Evolutionary conservation across 768 basidiomycete species (phyloP).

Genomic region (Rubroboletus satanas): DNA sequence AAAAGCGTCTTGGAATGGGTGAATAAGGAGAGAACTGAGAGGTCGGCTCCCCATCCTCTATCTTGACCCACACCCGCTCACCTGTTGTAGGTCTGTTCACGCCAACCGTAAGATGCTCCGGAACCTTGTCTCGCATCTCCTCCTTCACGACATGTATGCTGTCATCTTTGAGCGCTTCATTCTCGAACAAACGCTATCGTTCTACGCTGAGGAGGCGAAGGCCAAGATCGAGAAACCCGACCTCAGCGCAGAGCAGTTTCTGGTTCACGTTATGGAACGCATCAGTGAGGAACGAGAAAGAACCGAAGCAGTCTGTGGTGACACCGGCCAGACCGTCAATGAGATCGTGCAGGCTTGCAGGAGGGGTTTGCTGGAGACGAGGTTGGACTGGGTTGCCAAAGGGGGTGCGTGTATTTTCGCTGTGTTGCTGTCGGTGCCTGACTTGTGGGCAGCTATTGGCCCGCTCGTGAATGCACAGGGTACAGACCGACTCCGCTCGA

Average conservation of each 20-base stretch:
- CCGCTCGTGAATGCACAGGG: slow-evolving; percentile 48
- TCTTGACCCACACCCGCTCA: background rate
- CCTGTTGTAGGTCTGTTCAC: slow-evolving; percentile 34
- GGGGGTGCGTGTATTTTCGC: slow-evolving; percentile 35
- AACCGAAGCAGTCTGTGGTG: slow-evolving; percentile 43
- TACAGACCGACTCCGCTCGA: slow-evolving; percentile 39
- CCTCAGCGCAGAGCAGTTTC: slow-evolving; percentile 47
- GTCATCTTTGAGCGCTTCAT: slow-evolving; percentile 55
- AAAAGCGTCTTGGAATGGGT: slow-evolving; percentile 49
- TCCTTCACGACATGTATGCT: slow-evolving; percentile 53
- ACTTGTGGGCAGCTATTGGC: slow-evolving; percentile 43
- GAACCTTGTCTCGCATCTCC: slow-evolving; percentile 54
- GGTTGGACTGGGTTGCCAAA: slow-evolving; percentile 43
- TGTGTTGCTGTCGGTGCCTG: slow-evolving; percentile 27
- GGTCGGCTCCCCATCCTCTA: slow-evolving; percentile 21
- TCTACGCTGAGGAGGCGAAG: slow-evolving; percentile 52
- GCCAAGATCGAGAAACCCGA: slow-evolving; percentile 31
- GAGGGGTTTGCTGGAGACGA: slow-evolving; percentile 43
- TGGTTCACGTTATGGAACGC: slow-evolving; percentile 43
- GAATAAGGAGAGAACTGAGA: slow-evolving; percentile 47
- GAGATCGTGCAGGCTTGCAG: slow-evolving; percentile 53
- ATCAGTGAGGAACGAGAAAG: slow-evolving; percentile 58
- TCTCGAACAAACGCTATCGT: slow-evolving; percentile 45
- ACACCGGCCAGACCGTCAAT: slow-evolving; percentile 45
- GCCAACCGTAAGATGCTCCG: slow-evolving; percentile 40